Evolutionary conservation across 78 protist species (phyloP).

Genomic region (Speleostelium caveatum): DNA sequence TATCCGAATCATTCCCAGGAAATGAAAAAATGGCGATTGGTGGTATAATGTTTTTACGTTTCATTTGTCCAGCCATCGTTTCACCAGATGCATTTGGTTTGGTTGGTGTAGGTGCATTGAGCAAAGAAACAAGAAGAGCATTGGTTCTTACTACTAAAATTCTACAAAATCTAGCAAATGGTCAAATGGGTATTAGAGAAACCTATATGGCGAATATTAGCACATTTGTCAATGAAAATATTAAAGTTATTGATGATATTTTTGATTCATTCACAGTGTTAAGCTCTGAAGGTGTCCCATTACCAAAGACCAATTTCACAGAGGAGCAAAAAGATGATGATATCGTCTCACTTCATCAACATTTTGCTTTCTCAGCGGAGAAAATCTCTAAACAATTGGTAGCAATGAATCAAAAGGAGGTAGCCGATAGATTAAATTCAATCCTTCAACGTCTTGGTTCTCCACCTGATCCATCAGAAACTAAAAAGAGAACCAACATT

Average conservation of each 20-base stretch:
- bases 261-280: conserved; percentile 41
- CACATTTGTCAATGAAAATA: conserved; percentile 45
- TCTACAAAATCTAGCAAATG: conserved; percentile 80
- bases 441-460: conserved; percentile 70
- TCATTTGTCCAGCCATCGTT: conserved; percentile 62
- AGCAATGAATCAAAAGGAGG: conserved; percentile 27
- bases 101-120: not conserved
- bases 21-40: conserved; percentile 76
- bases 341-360: conserved; percentile 25
- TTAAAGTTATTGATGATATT: conserved; percentile 41
- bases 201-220: conserved; percentile 52
- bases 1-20: conserved; percentile 59
- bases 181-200: conserved; percentile 79
- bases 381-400: conserved; percentile 8
- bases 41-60: conserved; percentile 78
- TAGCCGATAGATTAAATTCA: conserved; percentile 27
- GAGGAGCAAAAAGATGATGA: conserved; percentile 55
- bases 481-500: not conserved
- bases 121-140: conserved; percentile 47
- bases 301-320: conserved; percentile 10
- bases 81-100: conserved; percentile 71
- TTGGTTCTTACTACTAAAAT: conserved; percentile 48
- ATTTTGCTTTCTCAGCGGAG: conserved; percentile 5
- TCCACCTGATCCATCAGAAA: conserved; percentile 52
- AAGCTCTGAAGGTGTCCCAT: not conserved